These are phyloP conservation scores for Lathyrus sativus DNA, from an alignment of 306 rosid species.

Conservation along the genomic window DNA sequence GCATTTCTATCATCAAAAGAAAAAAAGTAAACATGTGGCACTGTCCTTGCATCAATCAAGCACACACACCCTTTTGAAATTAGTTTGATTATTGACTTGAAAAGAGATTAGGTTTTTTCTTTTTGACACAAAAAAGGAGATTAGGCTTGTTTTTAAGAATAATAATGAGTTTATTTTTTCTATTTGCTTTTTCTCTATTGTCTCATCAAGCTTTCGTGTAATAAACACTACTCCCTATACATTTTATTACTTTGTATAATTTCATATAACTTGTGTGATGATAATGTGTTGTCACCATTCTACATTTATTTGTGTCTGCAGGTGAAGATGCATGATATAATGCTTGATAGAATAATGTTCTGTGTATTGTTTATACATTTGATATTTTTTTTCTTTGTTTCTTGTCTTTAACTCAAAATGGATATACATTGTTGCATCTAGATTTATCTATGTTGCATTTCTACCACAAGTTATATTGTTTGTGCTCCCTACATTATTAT, in stretches of 20 bases:
- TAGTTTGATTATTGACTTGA: background rate
- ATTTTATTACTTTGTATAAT: conserved; percentile 2
- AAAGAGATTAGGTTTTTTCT: background rate
- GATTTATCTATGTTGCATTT: background rate
- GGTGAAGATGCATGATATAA: conserved; percentile 23
- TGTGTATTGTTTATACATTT: background rate
- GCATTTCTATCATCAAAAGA: background rate
- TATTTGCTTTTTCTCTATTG: background rate
- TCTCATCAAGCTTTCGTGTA: conserved; percentile 2
- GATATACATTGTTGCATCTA: conserved; percentile 20
- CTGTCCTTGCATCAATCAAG: too few relatives aligned
- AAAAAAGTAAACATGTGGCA: background rate
- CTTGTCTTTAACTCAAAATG: conserved; percentile 32
- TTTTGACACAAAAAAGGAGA: background rate
- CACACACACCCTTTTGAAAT: too few relatives aligned
- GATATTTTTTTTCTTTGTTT: background rate
- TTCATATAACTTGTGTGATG: conserved; percentile 4
- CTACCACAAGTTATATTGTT: background rate
- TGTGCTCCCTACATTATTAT: background rate
- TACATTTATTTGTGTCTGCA: conserved; percentile 14
- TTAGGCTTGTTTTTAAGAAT: background rate
- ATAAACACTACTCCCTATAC: background rate
- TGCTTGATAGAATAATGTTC: conserved; percentile 7
- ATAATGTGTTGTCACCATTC: conserved; percentile 9
- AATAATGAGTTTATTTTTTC: background rate